Evolutionary conservation across 2,329 filamentous ascomycete species (phyloP).

Genomic region (Scedosporium minutisporum): DNA sequence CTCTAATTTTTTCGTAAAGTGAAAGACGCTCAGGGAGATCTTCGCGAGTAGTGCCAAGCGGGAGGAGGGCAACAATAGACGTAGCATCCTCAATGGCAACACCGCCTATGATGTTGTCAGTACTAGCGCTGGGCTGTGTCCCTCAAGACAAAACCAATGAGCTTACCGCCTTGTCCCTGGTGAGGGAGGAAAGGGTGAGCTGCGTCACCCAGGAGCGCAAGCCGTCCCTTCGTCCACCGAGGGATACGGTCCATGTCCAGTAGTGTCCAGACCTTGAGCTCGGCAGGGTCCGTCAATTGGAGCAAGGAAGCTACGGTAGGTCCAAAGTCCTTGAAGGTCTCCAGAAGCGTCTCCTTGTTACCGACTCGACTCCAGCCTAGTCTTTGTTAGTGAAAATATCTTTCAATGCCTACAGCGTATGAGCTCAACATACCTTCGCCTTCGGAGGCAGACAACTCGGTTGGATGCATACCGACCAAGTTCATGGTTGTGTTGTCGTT

Average conservation of each 20-base stretch:
- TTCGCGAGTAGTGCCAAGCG: slow-evolving; percentile 26
- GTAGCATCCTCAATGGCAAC: slow-evolving; percentile 61
- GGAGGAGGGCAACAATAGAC: slow-evolving; percentile 46
- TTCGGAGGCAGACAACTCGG: slow-evolving; percentile 1
- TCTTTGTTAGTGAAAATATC: background rate
- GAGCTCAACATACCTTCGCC: slow-evolving; percentile 11
- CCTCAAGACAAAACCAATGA: no score
- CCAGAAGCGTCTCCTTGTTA: slow-evolving; percentile 25
- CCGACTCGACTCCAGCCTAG: slow-evolving; percentile 29
- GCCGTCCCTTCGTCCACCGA: slow-evolving; percentile 40
- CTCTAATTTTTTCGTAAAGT: slow-evolving; percentile 49
- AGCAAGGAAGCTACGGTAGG: slow-evolving; percentile 28
- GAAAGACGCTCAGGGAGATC: slow-evolving; percentile 46
- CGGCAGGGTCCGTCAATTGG: slow-evolving; percentile 29
- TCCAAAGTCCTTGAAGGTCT: slow-evolving; percentile 31
- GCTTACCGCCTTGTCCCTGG: slow-evolving; percentile 27
- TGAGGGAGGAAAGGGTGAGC: slow-evolving; percentile 58
- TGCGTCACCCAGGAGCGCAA: slow-evolving; percentile 56
- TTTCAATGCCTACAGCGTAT: background rate
- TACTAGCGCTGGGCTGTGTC: slow-evolving; percentile 12
- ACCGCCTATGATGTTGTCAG: slow-evolving; percentile 49
- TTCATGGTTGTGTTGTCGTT: slow-evolving; percentile 33
- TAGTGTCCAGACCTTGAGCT: slow-evolving; percentile 47
- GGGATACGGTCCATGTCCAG: slow-evolving; percentile 52
- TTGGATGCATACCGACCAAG: slow-evolving; percentile 42